Evolutionary conservation across 2,329 filamentous ascomycete genomes (phyloP).

Genomic region (Pseudogymnoascus verrucosus): DNA sequence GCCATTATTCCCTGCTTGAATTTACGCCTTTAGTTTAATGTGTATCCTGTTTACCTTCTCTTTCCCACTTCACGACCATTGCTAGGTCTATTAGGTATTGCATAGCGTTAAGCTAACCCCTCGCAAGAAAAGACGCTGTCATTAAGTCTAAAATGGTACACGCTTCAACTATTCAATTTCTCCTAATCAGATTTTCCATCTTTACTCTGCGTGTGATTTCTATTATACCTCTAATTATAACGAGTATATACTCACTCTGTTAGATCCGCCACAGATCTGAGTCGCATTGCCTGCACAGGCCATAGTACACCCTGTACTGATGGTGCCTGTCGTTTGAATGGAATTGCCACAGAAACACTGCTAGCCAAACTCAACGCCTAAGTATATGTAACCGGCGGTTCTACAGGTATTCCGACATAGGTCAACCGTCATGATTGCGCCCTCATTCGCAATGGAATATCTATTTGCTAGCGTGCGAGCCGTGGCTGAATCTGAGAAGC

Average conservation of each 20-base stretch:
- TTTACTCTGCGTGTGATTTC: background rate
- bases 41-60: too few relatives aligned
- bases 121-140: too few relatives aligned
- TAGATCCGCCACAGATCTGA: conserved; percentile 18
- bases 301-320: conserved; percentile 14
- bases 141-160: too few relatives aligned
- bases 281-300: conserved; percentile 16
- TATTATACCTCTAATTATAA: background rate
- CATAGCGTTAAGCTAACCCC: too few relatives aligned
- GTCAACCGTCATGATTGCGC: conserved; percentile 9
- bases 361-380: background rate
- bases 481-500: background rate
- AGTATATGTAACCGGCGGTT: background rate
- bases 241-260: background rate
- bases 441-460: background rate
- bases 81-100: too few relatives aligned
- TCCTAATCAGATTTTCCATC: background rate
- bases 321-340: background rate
- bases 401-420: background rate
- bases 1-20: too few relatives aligned
- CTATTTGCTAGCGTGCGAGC: background rate
- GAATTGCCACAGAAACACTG: background rate
- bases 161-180: background rate
- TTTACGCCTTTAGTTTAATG: too few relatives aligned
- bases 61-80: too few relatives aligned